phyloP scores from a whole-genome alignment of 1,284 basidiomycete genomes.

The Farysia itapuensis region DNA sequence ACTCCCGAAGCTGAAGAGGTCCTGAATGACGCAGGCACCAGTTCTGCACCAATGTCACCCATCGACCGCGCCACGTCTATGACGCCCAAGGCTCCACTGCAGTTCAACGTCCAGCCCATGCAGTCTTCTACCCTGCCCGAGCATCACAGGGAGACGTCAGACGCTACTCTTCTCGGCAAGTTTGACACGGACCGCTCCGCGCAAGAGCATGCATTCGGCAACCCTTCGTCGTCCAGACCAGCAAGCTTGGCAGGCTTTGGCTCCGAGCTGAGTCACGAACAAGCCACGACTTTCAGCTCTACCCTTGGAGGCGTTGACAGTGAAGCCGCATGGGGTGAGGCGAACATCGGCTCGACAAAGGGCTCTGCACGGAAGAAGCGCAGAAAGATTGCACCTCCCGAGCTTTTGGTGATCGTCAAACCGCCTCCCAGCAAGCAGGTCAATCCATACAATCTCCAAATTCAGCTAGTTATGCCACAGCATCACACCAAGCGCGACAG shows the following conservation, averaged over 20 bases:
- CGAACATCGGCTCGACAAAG: constrained; percentile 8
- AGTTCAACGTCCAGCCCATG: constrained; percentile 10
- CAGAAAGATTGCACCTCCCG: constrained; percentile 41
- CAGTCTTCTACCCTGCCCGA: constrained; percentile 5
- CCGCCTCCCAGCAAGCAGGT: constrained; percentile 78
- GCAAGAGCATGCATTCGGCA: neutral
- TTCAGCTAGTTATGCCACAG: constrained; percentile 72
- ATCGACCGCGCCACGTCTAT: constrained; percentile 33
- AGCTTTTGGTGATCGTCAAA: constrained; percentile 63
- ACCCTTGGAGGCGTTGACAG: constrained; percentile 28
- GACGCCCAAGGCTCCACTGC: constrained; percentile 27
- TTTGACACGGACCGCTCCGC: neutral
- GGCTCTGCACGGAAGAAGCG: constrained; percentile 10
- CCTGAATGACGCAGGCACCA: neutral
- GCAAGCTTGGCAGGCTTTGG: constrained; percentile 11
- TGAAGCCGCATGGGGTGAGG: constrained; percentile 25
- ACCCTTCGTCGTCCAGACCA: constrained; percentile 1
- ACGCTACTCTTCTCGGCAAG: constrained; percentile 19
- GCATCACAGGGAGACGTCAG: constrained; percentile 29
- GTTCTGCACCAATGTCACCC: constrained; percentile 12
- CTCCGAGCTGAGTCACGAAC: constrained; percentile 12
- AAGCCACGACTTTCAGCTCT: constrained; percentile 11
- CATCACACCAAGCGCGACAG: constrained; percentile 15
- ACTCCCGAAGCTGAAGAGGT: neutral
- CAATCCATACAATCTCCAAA: constrained; percentile 87